A percentile compares a stretch with the other conserved stretches of the same genome.
Evolutionary conservation across 257 asterid species (phyloP).

Genomic region (Ballota nigra): DNA sequence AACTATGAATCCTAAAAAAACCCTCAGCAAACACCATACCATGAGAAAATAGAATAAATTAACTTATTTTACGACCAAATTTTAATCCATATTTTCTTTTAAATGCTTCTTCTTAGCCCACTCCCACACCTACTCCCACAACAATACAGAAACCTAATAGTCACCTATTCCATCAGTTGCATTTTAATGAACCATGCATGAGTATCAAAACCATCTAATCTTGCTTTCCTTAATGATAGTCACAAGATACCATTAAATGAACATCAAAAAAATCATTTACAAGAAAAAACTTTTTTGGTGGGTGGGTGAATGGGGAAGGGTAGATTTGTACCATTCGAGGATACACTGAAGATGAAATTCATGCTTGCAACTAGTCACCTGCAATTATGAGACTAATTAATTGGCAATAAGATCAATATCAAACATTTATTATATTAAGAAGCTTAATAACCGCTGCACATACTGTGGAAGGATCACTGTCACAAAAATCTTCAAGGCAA

Average conservation of each 20-base stretch:
- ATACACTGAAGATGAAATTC: conserved; percentile 91
- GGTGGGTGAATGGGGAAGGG: neutral
- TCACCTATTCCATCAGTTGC: neutral
- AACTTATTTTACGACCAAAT: neutral
- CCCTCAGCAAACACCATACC: neutral
- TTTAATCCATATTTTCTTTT: neutral
- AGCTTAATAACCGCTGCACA: conserved; percentile 18
- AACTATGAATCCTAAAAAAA: neutral
- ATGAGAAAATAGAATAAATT: neutral
- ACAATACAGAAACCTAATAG: neutral
- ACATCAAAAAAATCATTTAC: neutral
- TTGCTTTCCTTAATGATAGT: neutral
- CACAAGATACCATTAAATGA: neutral
- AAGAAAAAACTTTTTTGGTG: neutral
- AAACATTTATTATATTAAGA: neutral
- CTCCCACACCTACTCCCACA: neutral
- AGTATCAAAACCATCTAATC: neutral
- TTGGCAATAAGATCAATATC: neutral
- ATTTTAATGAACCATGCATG: neutral
- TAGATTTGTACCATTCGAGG: conserved; percentile 67
- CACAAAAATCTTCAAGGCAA: conserved; percentile 79
- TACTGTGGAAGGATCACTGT: conserved; percentile 83
- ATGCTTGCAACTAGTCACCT: conserved; percentile 93
- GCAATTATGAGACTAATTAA: conserved; percentile 24
- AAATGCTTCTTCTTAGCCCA: neutral